Conservation (phyloP, 2,329 filamentous ascomycete species). For the Mariannaea sp. region DNA sequence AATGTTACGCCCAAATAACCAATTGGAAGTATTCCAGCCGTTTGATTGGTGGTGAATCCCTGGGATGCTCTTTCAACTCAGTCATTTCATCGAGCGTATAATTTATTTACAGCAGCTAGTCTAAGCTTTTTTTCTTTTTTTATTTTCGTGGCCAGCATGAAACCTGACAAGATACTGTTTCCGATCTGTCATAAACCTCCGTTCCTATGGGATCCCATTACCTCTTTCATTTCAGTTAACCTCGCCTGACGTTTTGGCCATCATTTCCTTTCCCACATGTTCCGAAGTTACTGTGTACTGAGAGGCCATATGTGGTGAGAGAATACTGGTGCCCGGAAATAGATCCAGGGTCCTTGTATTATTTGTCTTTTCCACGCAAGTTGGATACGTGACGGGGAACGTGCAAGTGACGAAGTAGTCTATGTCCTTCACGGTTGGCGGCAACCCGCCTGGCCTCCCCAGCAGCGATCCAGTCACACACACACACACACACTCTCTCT, state of each 20-base stretch:
- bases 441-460: too few species aligned
- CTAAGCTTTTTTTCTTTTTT: too few species aligned
- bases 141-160: slow-evolving; percentile 4
- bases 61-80: too few species aligned
- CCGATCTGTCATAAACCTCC: slow-evolving; percentile 7
- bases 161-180: slow-evolving; percentile 6
- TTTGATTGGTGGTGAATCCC: neutral
- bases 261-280: slow-evolving; percentile 1
- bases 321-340: neutral
- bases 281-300: too few species aligned
- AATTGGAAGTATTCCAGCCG: neutral
- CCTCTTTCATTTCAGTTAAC: neutral
- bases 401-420: too few species aligned
- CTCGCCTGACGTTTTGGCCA: neutral
- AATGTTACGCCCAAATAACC: neutral
- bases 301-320: slow-evolving; percentile 6
- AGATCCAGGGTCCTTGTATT: slow-evolving; percentile 11
- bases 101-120: too few species aligned
- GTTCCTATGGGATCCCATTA: slow-evolving; percentile 9
- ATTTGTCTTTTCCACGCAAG: slow-evolving; percentile 7
- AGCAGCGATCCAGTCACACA: too few species aligned
- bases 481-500: too few species aligned
- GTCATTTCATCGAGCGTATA: too few species aligned
- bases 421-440: too few species aligned
- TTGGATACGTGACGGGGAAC: too few species aligned